Evolutionary conservation across 345 rosid species (phyloP).

Genomic region (Euclidium syriacum): DNA sequence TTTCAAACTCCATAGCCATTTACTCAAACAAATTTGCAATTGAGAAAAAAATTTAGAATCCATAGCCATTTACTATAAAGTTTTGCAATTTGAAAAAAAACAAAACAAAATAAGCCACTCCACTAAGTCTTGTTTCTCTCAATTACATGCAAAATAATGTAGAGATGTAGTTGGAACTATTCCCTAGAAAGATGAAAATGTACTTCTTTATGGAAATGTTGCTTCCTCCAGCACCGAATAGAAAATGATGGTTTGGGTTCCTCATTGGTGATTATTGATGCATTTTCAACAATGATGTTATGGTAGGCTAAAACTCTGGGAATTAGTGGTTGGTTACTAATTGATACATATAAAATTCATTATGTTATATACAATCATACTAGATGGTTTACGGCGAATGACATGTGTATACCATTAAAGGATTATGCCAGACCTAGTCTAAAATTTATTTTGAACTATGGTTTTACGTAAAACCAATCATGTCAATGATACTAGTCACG

Average conservation of each 20-base stretch:
- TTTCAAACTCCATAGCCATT: too few relatives aligned
- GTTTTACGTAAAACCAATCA: background rate
- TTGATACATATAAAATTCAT: background rate
- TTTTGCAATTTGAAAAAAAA: background rate
- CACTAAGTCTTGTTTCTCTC: constrained; percentile 14
- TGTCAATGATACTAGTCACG: background rate
- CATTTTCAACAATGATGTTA: background rate
- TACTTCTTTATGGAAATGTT: background rate
- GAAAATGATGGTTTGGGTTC: constrained; percentile 3
- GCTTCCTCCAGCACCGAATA: background rate
- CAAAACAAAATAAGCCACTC: background rate
- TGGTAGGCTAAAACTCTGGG: background rate
- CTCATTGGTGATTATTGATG: background rate
- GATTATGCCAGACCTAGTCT: background rate
- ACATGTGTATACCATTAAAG: too few relatives aligned
- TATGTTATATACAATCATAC: background rate
- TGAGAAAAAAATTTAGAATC: constrained; percentile 15
- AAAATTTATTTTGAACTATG: background rate
- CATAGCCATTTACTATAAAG: constrained; percentile 4
- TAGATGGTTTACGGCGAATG: too few relatives aligned
- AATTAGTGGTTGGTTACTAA: background rate
- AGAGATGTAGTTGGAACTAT: constrained; percentile 9
- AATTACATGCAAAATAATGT: background rate
- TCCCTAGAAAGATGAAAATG: constrained; percentile 10
- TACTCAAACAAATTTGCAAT: too few relatives aligned